phyloP scores from a whole-genome alignment of 108 stramenopile genomes.

The Skeletonema marinoi region DNA sequence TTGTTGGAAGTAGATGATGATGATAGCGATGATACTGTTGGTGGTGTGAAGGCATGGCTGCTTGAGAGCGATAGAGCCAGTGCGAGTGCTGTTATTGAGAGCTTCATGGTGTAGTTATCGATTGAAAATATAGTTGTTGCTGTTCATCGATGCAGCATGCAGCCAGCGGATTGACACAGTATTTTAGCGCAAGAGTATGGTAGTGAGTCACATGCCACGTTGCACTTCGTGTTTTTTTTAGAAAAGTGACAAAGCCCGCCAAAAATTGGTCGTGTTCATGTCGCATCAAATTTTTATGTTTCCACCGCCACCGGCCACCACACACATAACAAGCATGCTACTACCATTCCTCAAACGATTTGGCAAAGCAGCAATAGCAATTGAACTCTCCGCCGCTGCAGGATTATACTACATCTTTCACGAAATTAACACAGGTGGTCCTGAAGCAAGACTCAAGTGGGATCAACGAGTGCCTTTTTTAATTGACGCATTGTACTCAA shows the following conservation, averaged over 20 bases:
- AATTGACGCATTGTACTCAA: slow-evolving; percentile 17
- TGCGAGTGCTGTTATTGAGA: background rate
- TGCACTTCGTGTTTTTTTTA: too few relatives aligned
- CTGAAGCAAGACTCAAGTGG: slow-evolving; percentile 19
- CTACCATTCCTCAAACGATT: slow-evolving; percentile 17
- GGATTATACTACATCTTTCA: slow-evolving; percentile 29
- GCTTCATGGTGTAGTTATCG: background rate
- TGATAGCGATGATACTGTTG: background rate
- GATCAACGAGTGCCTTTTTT: slow-evolving; percentile 13
- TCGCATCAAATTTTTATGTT: too few relatives aligned
- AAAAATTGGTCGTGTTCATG: too few relatives aligned
- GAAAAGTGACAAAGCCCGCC: too few relatives aligned
- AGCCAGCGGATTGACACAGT: too few relatives aligned
- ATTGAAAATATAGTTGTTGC: too few relatives aligned
- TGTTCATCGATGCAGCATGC: too few relatives aligned
- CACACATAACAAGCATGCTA: background rate
- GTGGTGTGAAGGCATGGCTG: background rate
- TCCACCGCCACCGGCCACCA: too few relatives aligned
- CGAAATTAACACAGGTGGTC: slow-evolving; percentile 34
- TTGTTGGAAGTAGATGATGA: background rate
- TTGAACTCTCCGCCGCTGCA: slow-evolving; percentile 25
- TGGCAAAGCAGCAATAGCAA: slow-evolving; percentile 28
- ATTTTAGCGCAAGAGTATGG: too few relatives aligned
- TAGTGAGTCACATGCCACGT: too few relatives aligned
- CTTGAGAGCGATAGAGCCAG: background rate